Base-by-base conservation (phyloP, 1,139 yeast genomes). In the Yamadazyma triangularis region DNA sequence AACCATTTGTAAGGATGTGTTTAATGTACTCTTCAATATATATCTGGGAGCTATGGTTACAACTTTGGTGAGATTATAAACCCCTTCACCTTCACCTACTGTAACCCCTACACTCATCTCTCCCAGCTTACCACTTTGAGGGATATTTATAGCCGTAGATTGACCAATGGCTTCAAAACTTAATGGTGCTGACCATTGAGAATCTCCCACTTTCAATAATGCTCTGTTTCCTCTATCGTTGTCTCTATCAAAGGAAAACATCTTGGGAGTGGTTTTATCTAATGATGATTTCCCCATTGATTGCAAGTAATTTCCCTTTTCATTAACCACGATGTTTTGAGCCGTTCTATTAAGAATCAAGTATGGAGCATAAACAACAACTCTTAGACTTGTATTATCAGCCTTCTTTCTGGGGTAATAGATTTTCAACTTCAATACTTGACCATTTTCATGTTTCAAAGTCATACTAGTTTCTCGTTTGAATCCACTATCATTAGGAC, bases 101-200 rank as follows among this genome's bases (percentile, higher is more conserved):
- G 76, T 66, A 13, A 89, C 58, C 10, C 96, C 97, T 15, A 89
- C 62, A 50, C 84, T 79, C 41, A 79, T 75, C 47, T 87, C 96
- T 8, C 74, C 55, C 35, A 75, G 82, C 36, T 70, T 73, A 11
- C 76, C 77, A 25, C 67, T 65, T 1, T 81, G 48, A 27, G 76
- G 78, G 26, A 87, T 71, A 7, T 66, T 65, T 2, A 82, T 71
- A 33, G 87, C 94, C 27, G 73, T 70, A 1, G 79, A 66, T 44
- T 87, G 93, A 0, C 98, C 98, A 36, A 91, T 73, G 2, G 95
- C 94, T 51, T 89, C 96, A 48, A 91, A 79, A 53, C 95, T 82
- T 27, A 87, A 64, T 1, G 88, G 86, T 0, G 64, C 56, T 37
- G 96, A 84, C 78, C 86, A 75, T n/a, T 66, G 64, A 0, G 95